phyloP scores from a whole-genome alignment of 2,329 filamentous ascomycete genomes.

The Penicillium oxalicum region DNA sequence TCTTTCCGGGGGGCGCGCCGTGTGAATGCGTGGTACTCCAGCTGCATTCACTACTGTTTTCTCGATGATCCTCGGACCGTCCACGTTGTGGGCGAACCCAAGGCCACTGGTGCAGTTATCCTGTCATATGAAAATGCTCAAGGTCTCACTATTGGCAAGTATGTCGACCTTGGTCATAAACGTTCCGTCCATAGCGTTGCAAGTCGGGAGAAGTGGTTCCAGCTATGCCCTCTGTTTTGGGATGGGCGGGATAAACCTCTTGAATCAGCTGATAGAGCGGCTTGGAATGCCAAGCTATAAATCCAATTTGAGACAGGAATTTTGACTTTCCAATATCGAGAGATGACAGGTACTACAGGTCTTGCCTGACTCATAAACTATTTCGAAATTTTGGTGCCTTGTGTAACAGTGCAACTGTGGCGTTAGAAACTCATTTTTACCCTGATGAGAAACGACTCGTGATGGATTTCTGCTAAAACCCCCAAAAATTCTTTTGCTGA shows the following conservation, averaged over 20 bases:
- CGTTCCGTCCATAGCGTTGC: conserved; percentile 43
- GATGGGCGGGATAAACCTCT: conserved; percentile 42
- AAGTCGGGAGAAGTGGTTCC: conserved; percentile 23
- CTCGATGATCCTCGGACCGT: conserved; percentile 53
- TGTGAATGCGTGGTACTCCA: conserved; percentile 54
- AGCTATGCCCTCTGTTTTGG: conserved; percentile 46
- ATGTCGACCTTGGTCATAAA: conserved; percentile 67
- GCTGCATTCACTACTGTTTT: conserved; percentile 55
- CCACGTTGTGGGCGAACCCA: conserved; percentile 59
- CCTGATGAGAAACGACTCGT: too few species aligned
- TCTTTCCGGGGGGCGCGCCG: conserved; percentile 51
- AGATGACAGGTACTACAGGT: too few species aligned
- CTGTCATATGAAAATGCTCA: conserved; percentile 69
- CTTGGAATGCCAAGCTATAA: conserved; percentile 45
- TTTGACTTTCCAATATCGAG: too few species aligned
- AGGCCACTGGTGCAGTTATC: conserved; percentile 63
- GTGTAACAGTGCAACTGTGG: too few species aligned
- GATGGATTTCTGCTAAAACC: too few species aligned
- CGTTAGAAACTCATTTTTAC: too few species aligned
- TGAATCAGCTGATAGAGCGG: conserved; percentile 42
- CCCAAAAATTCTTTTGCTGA: too few species aligned
- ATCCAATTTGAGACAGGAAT: too few species aligned
- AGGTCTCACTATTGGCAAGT: conserved; percentile 65
- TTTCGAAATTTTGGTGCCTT: too few species aligned
- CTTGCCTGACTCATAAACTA: too few species aligned